phyloP scores from a whole-genome alignment of 2,329 filamentous ascomycete species.

The Trichophyton benhamiae region DNA sequence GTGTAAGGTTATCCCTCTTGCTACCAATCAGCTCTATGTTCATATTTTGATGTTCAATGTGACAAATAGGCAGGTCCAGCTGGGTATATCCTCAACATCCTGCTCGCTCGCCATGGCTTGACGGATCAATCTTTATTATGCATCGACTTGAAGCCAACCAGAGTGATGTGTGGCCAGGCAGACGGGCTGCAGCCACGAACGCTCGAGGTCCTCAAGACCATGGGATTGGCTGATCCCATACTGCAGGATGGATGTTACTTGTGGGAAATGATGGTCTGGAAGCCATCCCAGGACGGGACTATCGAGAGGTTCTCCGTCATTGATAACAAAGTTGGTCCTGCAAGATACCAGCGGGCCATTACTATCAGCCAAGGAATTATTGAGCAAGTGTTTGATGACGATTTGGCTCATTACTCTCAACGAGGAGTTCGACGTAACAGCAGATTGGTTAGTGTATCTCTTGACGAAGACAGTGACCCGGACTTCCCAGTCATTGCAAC shows the following conservation, averaged over 20 bases:
- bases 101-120: slow-evolving; percentile 35
- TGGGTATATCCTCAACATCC: slow-evolving; percentile 31
- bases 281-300: slow-evolving; percentile 20
- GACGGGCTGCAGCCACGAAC: slow-evolving; percentile 34
- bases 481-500: slow-evolving; percentile 27
- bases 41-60: background rate
- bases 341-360: slow-evolving; percentile 53
- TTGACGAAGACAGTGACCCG: slow-evolving; percentile 39
- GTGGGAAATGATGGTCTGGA: slow-evolving; percentile 48
- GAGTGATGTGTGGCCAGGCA: slow-evolving; percentile 32
- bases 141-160: slow-evolving; percentile 31
- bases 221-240: slow-evolving; percentile 39
- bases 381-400: slow-evolving; percentile 56
- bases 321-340: slow-evolving; percentile 2
- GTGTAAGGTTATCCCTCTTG: slow-evolving; percentile 19
- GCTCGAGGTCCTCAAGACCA: slow-evolving; percentile 32
- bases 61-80: slow-evolving; percentile 30
- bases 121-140: slow-evolving; percentile 31
- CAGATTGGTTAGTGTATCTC: slow-evolving; percentile 50
- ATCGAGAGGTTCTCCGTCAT: slow-evolving; percentile 9
- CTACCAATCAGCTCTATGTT: background rate
- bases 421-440: slow-evolving; percentile 50
- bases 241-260: slow-evolving; percentile 48
- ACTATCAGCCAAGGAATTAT: slow-evolving; percentile 60
- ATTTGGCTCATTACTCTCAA: slow-evolving; percentile 51